These are phyloP conservation scores for Glebionis coronaria DNA, from an alignment of 129 eudicot species.

Conservation along the genomic window DNA sequence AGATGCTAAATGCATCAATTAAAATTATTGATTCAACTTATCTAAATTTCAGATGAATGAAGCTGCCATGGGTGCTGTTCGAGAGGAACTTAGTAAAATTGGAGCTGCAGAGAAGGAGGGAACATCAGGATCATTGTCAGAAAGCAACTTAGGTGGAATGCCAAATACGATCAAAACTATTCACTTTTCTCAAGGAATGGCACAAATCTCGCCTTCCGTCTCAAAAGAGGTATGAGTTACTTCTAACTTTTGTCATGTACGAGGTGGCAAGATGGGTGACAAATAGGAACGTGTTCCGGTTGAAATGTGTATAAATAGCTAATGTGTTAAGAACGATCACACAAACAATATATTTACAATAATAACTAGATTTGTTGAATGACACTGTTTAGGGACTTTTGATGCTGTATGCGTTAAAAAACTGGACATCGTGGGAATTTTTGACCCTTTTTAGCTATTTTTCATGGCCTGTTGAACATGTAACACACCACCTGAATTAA, in stretches of 20 bases:
- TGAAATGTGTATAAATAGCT: neutral
- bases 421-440: too few relatives aligned
- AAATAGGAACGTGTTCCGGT: neutral
- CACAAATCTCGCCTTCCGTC: constrained; percentile 55
- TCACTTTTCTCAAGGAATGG: constrained; percentile 54
- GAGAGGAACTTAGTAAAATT: constrained; percentile 33
- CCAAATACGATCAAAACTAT: constrained; percentile 36
- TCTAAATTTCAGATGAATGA: constrained; percentile 46
- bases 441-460: too few relatives aligned
- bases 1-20: neutral
- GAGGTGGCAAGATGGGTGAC: neutral
- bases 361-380: too few relatives aligned
- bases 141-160: too few relatives aligned
- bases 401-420: too few relatives aligned
- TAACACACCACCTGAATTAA: neutral
- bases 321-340: too few relatives aligned
- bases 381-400: too few relatives aligned
- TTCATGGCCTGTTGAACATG: neutral
- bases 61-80: constrained; percentile 53
- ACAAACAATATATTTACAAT: too few relatives aligned
- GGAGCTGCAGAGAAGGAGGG: constrained; percentile 29
- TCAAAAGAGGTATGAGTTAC: constrained; percentile 45
- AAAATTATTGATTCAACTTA: neutral
- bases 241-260: constrained; percentile 1
- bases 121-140: neutral